phyloP scores from a whole-genome alignment of 2,329 filamentous ascomycete species.

The Botrytis aclada region DNA sequence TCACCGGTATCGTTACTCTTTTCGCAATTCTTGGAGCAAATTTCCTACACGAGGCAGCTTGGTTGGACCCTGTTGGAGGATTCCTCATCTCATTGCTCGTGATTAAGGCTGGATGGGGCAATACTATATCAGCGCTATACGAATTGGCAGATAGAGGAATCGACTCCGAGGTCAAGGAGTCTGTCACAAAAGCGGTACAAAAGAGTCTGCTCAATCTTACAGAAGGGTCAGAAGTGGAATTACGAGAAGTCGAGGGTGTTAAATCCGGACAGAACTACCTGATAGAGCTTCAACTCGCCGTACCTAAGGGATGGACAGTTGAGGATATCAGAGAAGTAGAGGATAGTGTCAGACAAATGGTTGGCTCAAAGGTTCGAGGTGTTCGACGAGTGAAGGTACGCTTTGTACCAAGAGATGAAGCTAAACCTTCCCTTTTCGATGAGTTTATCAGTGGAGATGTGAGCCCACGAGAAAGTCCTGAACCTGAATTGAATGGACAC shows the following conservation, averaged over 20 bases:
- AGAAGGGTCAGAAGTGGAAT: conserved; percentile 58
- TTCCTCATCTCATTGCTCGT: conserved; percentile 92
- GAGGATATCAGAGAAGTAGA: conserved; percentile 69
- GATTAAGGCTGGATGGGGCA: conserved; percentile 82
- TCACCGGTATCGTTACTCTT: conserved; percentile 91
- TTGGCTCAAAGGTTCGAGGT: conserved; percentile 77
- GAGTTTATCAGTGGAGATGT: conserved; percentile 72
- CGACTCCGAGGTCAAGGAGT: conserved; percentile 75
- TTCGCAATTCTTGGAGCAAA: conserved; percentile 88
- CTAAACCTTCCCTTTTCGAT: conserved; percentile 61
- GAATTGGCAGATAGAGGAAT: conserved; percentile 91
- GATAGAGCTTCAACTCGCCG: conserved; percentile 81
- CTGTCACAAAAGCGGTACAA: conserved; percentile 63
- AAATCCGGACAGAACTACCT: conserved; percentile 97
- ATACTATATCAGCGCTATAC: conserved; percentile 76
- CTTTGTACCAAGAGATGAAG: conserved; percentile 69
- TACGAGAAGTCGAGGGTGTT: conserved; percentile 79
- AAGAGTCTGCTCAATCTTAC: conserved; percentile 55
- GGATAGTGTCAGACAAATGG: conserved; percentile 64
- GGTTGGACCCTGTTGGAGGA: conserved; percentile 92
- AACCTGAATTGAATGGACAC: conserved; percentile 55
- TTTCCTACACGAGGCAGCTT: conserved; percentile 76
- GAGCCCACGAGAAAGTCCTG: conserved; percentile 54
- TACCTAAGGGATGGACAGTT: conserved; percentile 74
- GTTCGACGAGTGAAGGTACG: conserved; percentile 80